Base-by-base conservation (phyloP, 1,284 basidiomycete species). In the Wolfiporia cocos region DNA sequence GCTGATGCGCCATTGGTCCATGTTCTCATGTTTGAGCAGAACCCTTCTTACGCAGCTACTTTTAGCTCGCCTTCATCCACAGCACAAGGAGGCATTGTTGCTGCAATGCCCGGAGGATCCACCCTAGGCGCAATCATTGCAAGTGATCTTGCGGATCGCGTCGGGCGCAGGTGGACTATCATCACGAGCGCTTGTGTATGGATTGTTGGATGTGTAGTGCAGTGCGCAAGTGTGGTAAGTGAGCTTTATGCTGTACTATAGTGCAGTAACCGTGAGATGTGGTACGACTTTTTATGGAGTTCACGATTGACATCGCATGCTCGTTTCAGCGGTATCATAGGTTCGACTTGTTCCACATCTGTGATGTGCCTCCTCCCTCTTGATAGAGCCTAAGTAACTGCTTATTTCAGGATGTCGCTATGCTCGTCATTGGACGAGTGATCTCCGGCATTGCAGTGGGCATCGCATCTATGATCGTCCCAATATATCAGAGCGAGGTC, bases 71-170 rank as follows among this genome's bases (percentile, higher is more conserved):
- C 79, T 5, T 55, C 59, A 23, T 65, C 75, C 4, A 71, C 69
- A 48, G 72, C 70, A 3, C 81, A 86, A 63, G 85, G 86, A 30
- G 84, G 73, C 7, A 88, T 87, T 35, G 79, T 84, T n/a, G 85
- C 85, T 1, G 63, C 81, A 26, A 87, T 88, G 84, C 81, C 82
- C 18, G 80, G 79, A 3, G 84, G 81, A 6, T 85, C 81, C 19
- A 68, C 85, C 41, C 45, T 76, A 19, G 82, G 83, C 18, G 72
- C 82, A 2, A 69, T 85, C 19, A 57, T 70, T 15, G 81, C 82
- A 28, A 74, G 74, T 3, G 65, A 69, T 36, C 68, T 87, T 24
- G 81, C 78, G 17, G 85, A 87, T 55, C 58, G 62, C 21, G 57
- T 86, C 20, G 86, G 86, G 28, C 75, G 82, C 42, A 85, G 78